Evolutionary conservation across 306 rosid species (phyloP).

Genomic region (Cicer arietinum): DNA sequence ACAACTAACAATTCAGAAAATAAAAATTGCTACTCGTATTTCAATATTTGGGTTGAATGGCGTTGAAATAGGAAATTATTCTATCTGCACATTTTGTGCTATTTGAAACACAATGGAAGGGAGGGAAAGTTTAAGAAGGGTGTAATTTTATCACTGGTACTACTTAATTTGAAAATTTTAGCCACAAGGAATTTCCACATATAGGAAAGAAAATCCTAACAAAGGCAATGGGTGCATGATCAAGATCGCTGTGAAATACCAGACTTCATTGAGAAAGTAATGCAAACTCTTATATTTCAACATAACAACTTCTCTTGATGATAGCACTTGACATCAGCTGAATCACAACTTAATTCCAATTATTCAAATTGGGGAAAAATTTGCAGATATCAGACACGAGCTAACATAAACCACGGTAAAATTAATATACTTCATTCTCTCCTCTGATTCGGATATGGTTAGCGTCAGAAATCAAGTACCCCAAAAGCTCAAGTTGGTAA

Average conservation of each 20-base stretch:
- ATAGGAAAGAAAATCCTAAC: slow-evolving; percentile 14
- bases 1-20: slow-evolving; percentile 4
- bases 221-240: not conserved
- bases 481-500: not conserved
- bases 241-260: slow-evolving; percentile 21
- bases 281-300: slow-evolving; percentile 3
- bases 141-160: slow-evolving; percentile 15
- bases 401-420: not conserved
- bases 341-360: not conserved
- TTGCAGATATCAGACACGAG: not conserved
- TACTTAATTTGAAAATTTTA: slow-evolving; percentile 23
- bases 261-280: slow-evolving; percentile 11
- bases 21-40: not conserved
- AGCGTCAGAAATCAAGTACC: not conserved
- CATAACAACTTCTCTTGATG: not conserved
- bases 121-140: slow-evolving; percentile 9
- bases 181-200: not conserved
- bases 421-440: slow-evolving; percentile 12
- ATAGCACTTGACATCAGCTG: not conserved
- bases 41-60: slow-evolving; percentile 1
- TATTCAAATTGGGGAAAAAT: not conserved
- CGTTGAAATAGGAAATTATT: slow-evolving; percentile 9
- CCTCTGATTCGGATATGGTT: not conserved
- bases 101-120: slow-evolving; percentile 13
- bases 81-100: slow-evolving; percentile 16